phyloP scores from a whole-genome alignment of 148 eudicot genomes.

The Heliamphora exappendiculata region DNA sequence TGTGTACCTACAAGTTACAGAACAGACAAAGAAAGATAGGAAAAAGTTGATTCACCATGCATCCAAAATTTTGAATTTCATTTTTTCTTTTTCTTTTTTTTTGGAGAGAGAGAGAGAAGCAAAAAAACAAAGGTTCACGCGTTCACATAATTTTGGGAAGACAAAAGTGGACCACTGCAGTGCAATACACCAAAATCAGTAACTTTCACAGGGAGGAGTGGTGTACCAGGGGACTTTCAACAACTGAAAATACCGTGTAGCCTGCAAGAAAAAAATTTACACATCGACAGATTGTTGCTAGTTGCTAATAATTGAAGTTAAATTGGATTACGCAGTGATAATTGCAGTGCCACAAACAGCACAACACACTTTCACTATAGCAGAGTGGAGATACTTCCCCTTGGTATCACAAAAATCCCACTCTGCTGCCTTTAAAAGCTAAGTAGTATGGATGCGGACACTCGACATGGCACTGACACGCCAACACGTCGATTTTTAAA shows the following conservation, averaged over 20 bases:
- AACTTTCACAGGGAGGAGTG: slow-evolving; percentile 9
- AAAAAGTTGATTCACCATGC: neutral
- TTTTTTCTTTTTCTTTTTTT: neutral
- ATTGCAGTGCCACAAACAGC: neutral
- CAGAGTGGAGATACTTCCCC: neutral
- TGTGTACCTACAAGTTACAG: slow-evolving; percentile 35
- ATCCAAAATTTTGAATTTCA: neutral
- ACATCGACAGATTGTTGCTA: neutral
- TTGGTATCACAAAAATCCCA: neutral
- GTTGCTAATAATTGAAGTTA: neutral
- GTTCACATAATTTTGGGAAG: slow-evolving; percentile 2
- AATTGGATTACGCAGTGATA: neutral
- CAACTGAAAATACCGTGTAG: slow-evolving; percentile 20
- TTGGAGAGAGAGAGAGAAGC: too few species aligned
- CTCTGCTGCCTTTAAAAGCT: too few species aligned
- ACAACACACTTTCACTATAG: neutral
- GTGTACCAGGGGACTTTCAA: slow-evolving; percentile 40
- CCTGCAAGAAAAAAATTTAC: slow-evolving; percentile 28
- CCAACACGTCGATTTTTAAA: too few species aligned
- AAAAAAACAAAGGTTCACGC: neutral
- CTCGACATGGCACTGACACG: too few species aligned
- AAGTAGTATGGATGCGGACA: too few species aligned
- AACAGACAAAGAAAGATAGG: neutral
- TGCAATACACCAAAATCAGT: neutral
- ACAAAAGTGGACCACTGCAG: neutral